Evolutionary conservation across 2,329 filamentous ascomycete species (phyloP), one percentile per base, ranked within the genome.

Genomic region (Chrysoporthe deuterocubensis): DNA sequence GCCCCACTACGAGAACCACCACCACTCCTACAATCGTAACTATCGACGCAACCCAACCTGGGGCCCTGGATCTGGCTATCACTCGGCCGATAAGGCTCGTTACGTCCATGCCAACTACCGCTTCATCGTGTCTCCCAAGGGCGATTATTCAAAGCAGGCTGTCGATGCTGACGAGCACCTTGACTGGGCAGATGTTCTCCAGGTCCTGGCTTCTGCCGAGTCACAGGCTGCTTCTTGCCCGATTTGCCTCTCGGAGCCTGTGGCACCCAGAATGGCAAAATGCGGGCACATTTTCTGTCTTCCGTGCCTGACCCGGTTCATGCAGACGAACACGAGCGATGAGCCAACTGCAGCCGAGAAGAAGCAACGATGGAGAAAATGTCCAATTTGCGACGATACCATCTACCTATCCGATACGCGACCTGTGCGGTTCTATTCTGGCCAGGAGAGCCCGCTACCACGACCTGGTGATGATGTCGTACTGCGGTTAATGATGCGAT

Each of bases 271-370:
- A 66, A 99, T 99, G 95, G 94, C 96, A 54, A 95, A 91, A 76
- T 99, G 96, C 75, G 96, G 96, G 1, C 96, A 99, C 77, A 97
- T 99, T 14, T 98, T 97, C 78, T 99, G 96, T 76, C 82, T 98
- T 44, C 90, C 96, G 6, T 99, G 96, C 76, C 81, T 98, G 70
- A 93, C 98, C 71, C 91, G 96, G 62, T 99, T 96, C 77, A 97
- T 99, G 93, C 92, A 97, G 74, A 92, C 94, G 8, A 88, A 87
- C 14, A 87, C 90, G 2, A 88, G 86, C 34, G 90, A 92, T 67
- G 90, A 92, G n/a, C 90, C 44, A 80, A 81, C 62, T n/a, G 65
- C 57, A 2, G 54, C 69, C n/a, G 72, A 72, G 63, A 76, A 75
- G 9, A 85, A 84, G 67, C 82, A 87, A 11, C 89, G 91, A 65